Evolutionary conservation across 345 rosid genomes (phyloP).

Genomic region (Fremontodendron californicum): DNA sequence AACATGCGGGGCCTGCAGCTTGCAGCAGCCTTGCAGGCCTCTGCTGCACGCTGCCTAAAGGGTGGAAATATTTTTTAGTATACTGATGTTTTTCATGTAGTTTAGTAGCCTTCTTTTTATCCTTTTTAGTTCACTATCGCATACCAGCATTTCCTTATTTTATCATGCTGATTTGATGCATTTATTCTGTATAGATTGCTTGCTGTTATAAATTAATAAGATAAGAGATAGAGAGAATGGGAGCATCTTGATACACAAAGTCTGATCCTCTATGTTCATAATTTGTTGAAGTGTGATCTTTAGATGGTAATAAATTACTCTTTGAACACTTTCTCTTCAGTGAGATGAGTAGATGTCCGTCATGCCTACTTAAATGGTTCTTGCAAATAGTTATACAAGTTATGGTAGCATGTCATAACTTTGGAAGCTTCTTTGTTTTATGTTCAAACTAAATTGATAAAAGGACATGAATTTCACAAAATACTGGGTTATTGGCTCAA

Average conservation of each 20-base stretch:
- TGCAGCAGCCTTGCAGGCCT: not conserved
- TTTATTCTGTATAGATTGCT: not conserved
- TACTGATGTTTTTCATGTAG: not conserved
- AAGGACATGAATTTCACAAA: not conserved
- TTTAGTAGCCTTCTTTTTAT: not conserved
- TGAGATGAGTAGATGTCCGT: not conserved
- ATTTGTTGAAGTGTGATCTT: not conserved
- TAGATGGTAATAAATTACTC: conserved; percentile 1
- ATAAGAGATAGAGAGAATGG: not conserved
- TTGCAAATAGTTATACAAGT: not conserved
- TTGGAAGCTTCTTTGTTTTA: not conserved
- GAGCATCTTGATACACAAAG: not conserved
- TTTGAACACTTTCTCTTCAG: not conserved
- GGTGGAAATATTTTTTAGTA: not conserved
- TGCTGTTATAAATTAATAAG: not conserved
- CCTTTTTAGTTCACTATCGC: not conserved
- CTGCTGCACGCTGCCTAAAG: not conserved
- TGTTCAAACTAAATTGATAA: not conserved
- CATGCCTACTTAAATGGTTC: not conserved
- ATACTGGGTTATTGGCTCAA: not conserved
- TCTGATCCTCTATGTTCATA: not conserved
- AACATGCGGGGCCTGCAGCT: not conserved
- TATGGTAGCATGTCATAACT: not conserved
- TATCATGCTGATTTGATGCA: not conserved
- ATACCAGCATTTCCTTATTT: not conserved